These are phyloP conservation scores for Entoloma clypeatum DNA, from an alignment of 1,284 basidiomycete species.

Conservation along the genomic window DNA sequence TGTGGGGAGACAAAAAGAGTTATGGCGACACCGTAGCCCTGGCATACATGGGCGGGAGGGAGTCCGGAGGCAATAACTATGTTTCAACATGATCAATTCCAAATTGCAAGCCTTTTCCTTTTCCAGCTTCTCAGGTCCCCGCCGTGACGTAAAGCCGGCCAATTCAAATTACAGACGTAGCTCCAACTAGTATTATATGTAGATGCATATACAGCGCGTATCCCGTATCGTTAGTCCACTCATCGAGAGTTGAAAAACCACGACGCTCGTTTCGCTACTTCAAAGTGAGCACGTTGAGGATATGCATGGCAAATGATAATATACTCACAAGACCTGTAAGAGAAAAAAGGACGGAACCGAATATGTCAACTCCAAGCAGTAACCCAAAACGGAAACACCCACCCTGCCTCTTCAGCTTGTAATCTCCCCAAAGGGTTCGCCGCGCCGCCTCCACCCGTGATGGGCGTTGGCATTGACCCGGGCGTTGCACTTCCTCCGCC, in stretches of 20 bases:
- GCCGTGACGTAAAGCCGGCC: slow-evolving; percentile 20
- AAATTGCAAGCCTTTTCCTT: slow-evolving; percentile 25
- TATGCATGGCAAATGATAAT: slow-evolving; percentile 8
- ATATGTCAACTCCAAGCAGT: slow-evolving; percentile 21
- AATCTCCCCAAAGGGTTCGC: slow-evolving; percentile 63
- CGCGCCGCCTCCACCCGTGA: slow-evolving; percentile 41
- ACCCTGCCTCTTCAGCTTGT: slow-evolving; percentile 80
- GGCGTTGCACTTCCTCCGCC: slow-evolving; percentile 67
- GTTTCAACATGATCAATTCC: slow-evolving; percentile 38
- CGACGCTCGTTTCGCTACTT: slow-evolving; percentile 76
- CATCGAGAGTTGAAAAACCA: slow-evolving; percentile 80
- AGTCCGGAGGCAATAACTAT: slow-evolving; percentile 36
- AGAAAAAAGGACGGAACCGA: slow-evolving; percentile 12
- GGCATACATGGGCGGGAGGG: slow-evolving; percentile 19
- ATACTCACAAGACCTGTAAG: slow-evolving; percentile 38
- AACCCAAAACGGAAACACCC: slow-evolving; percentile 36
- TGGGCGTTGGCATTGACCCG: slow-evolving; percentile 40
- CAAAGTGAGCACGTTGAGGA: slow-evolving; percentile 14
- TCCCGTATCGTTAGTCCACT: slow-evolving; percentile 23
- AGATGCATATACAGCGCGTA: slow-evolving; percentile 22
- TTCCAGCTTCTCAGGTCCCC: slow-evolving; percentile 30
- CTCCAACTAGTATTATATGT: slow-evolving; percentile 27
- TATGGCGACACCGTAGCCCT: slow-evolving; percentile 5
- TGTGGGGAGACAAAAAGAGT: slow-evolving; percentile 15
- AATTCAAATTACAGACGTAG: slow-evolving; percentile 15